Conservation (phyloP, 2,329 filamentous ascomycete genomes). For the Clarireedia monteithiana region DNA sequence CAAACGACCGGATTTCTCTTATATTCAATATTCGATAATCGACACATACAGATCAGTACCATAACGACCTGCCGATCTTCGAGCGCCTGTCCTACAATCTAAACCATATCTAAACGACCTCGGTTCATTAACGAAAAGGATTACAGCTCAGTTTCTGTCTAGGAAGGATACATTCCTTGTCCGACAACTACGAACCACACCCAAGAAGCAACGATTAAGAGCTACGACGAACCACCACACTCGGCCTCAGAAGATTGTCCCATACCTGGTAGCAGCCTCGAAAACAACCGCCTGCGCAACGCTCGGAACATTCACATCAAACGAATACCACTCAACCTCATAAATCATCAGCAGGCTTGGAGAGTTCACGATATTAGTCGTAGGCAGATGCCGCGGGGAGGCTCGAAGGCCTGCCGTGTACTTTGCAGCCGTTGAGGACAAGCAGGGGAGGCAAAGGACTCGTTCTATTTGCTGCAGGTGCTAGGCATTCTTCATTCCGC, state of each 20-base stretch:
- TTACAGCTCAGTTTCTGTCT: conserved; percentile 30
- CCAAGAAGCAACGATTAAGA: background rate
- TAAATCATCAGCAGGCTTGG: background rate
- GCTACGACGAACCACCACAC: background rate
- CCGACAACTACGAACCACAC: background rate
- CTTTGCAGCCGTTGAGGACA: conserved; percentile 5
- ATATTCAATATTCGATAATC: no score
- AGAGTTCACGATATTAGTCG: background rate
- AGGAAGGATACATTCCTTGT: background rate
- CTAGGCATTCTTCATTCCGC: background rate
- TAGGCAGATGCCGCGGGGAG: conserved; percentile 10
- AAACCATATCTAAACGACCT: no score
- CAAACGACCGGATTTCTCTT: no score
- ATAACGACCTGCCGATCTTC: no score
- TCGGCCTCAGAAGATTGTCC: background rate
- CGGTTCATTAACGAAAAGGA: background rate
- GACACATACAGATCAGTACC: no score
- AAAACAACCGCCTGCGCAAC: background rate
- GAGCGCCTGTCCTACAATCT: no score
- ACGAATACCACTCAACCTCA: background rate
- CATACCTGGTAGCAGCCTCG: background rate
- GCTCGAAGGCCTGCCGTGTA: conserved; percentile 7
- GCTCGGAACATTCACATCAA: background rate
- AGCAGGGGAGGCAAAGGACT: background rate
- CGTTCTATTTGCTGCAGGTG: background rate